Conservation (phyloP, 2,329 filamentous ascomycete species). For the Cryphonectria japonica region DNA sequence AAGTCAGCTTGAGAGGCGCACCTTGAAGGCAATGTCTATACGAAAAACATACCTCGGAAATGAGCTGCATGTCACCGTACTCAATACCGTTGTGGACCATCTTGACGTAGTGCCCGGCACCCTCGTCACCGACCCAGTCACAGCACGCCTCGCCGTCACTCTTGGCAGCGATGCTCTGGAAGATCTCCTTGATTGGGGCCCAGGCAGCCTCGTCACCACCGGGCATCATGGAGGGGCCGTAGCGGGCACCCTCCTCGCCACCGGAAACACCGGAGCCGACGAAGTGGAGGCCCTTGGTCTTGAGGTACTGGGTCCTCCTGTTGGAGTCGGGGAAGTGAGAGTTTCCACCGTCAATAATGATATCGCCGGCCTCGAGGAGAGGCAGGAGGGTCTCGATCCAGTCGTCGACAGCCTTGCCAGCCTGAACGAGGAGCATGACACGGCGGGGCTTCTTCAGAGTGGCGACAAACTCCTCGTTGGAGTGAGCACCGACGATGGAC, state of each 20-base stretch:
- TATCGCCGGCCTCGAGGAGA: slow-evolving; percentile 82
- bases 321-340: slow-evolving; percentile 99
- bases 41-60: slow-evolving; percentile 79
- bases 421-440: slow-evolving; percentile 99
- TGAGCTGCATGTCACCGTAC: slow-evolving; percentile 99
- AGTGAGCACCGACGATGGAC: slow-evolving; percentile 91
- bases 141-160: slow-evolving; percentile 97
- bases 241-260: slow-evolving; percentile 98
- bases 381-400: slow-evolving; percentile 96
- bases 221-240: slow-evolving; percentile 97
- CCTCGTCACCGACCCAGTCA: slow-evolving; percentile 99
- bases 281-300: slow-evolving; percentile 86
- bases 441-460: slow-evolving; percentile 98
- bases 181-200: slow-evolving; percentile 98
- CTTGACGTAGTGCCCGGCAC: slow-evolving; percentile 99
- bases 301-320: slow-evolving; percentile 90
- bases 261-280: slow-evolving; percentile 97
- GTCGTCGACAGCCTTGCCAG: slow-evolving; percentile 95
- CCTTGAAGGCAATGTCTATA: not conserved
- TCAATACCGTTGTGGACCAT: slow-evolving; percentile 99
- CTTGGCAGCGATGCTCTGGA: slow-evolving; percentile 97
- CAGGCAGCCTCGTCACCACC: slow-evolving; percentile 98
- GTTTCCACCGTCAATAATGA: slow-evolving; percentile 99
- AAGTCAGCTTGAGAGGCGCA: slow-evolving; percentile 15
- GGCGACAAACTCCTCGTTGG: slow-evolving; percentile 88